A percentile compares a stretch with the other conserved stretches of the same genome.
Evolutionary conservation across 2,329 filamentous ascomycete genomes (phyloP).

Genomic region (Ophiostoma perfectum): DNA sequence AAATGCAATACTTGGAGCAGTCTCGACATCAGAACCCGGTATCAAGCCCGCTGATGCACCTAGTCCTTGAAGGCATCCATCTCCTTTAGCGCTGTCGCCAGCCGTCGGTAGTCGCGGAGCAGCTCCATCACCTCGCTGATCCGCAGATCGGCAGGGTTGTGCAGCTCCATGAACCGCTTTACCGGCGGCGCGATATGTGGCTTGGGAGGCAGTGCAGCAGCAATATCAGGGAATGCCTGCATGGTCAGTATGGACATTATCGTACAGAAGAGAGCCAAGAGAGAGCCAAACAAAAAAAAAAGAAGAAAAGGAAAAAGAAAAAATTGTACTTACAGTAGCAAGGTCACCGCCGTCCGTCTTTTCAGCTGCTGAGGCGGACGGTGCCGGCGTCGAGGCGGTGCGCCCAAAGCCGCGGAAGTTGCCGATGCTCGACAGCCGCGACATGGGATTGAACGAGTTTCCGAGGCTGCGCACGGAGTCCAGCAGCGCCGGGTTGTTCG

Average conservation of each 20-base stretch:
- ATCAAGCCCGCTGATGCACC: background rate
- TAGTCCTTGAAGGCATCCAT: slow-evolving; percentile 48
- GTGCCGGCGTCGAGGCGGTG: slow-evolving; percentile 39
- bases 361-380: slow-evolving; percentile 34
- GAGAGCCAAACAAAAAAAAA: too few relatives aligned
- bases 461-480: slow-evolving; percentile 79
- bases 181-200: slow-evolving; percentile 56
- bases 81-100: slow-evolving; percentile 60
- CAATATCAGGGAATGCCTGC: slow-evolving; percentile 54
- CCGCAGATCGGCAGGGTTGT: slow-evolving; percentile 63
- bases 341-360: slow-evolving; percentile 50
- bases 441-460: slow-evolving; percentile 76
- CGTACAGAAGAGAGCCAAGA: too few relatives aligned
- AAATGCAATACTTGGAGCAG: background rate
- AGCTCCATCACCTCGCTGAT: slow-evolving; percentile 69
- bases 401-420: slow-evolving; percentile 72
- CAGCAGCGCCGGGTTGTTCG: slow-evolving; percentile 57
- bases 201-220: slow-evolving; percentile 50
- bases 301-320: too few relatives aligned
- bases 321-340: slow-evolving; percentile 34
- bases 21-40: background rate
- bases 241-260: too few relatives aligned
- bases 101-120: slow-evolving; percentile 66
- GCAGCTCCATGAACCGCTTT: slow-evolving; percentile 65
- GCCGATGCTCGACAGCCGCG: slow-evolving; percentile 66